These are phyloP conservation scores for Metschnikowia rubicola DNA, from an alignment of 805 yeast species.

Conservation along the genomic window DNA sequence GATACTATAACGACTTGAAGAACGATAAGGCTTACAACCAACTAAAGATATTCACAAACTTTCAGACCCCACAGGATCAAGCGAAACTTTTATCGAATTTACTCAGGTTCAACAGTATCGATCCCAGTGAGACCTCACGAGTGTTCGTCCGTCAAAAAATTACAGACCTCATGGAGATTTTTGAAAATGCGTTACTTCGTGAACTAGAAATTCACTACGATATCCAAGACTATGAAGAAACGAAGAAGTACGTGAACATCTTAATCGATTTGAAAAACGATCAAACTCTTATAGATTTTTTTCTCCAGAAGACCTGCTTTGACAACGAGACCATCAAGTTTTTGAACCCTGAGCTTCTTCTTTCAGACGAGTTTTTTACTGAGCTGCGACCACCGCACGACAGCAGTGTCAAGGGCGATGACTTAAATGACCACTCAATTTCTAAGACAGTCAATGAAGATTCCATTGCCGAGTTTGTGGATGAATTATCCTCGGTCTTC, in stretches of 20 bases:
- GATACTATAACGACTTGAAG: slow-evolving; percentile 46
- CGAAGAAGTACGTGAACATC: slow-evolving; percentile 34
- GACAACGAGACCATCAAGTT: slow-evolving; percentile 33
- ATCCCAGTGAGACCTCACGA: slow-evolving; percentile 27
- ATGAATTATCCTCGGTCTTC: slow-evolving; percentile 32
- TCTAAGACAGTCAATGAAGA: slow-evolving; percentile 11
- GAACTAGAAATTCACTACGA: slow-evolving; percentile 64
- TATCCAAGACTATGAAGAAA: slow-evolving; percentile 39
- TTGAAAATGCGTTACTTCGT: slow-evolving; percentile 64
- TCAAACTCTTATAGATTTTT: slow-evolving; percentile 43
- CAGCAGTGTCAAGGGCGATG: slow-evolving; percentile 2
- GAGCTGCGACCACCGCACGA: neutral
- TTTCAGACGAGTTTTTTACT: slow-evolving; percentile 22
- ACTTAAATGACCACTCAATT: neutral
- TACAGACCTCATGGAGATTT: slow-evolving; percentile 58
- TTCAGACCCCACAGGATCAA: slow-evolving; percentile 50
- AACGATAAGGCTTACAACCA: slow-evolving; percentile 38
- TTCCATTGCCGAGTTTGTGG: slow-evolving; percentile 24
- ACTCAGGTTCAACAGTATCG: slow-evolving; percentile 36
- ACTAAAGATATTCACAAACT: slow-evolving; percentile 45
- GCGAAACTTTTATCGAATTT: slow-evolving; percentile 43
- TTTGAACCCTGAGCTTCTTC: slow-evolving; percentile 28
- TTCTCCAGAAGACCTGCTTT: slow-evolving; percentile 40
- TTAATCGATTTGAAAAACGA: slow-evolving; percentile 36
- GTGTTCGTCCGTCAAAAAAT: slow-evolving; percentile 39